These are phyloP conservation scores for Nevesoporus exiguus DNA, from an alignment of 768 basidiomycete genomes.

Conservation along the genomic window DNA sequence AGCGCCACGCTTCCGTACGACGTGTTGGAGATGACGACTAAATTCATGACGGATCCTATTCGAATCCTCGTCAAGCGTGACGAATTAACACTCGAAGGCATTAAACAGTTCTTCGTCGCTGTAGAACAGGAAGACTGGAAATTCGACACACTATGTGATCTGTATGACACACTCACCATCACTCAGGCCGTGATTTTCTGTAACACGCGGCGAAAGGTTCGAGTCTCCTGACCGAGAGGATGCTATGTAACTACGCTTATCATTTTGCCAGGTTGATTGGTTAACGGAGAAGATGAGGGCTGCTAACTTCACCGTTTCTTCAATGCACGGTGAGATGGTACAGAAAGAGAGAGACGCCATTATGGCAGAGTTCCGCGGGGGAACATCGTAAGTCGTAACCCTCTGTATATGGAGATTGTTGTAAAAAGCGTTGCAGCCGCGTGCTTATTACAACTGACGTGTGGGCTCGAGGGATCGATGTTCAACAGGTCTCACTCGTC, in stretches of 20 bases:
- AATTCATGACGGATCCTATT: constrained; percentile 99
- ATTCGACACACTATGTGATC: constrained; percentile 94
- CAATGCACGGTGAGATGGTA: constrained; percentile 95
- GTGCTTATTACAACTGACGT: constrained; percentile 96
- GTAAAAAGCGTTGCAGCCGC: constrained; percentile 48
- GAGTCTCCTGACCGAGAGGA: constrained; percentile 12
- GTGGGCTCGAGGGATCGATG: constrained; percentile 98
- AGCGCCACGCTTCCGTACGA: constrained; percentile 96
- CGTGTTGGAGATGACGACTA: constrained; percentile 97
- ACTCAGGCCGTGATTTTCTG: constrained; percentile 99
- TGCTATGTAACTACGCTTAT: constrained; percentile 5
- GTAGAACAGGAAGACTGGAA: constrained; percentile 99
- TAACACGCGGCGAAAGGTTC: constrained; percentile 93
- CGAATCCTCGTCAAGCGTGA: constrained; percentile 99
- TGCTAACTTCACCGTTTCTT: constrained; percentile 98
- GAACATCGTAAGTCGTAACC: constrained; percentile 66
- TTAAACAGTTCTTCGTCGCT: constrained; percentile 96
- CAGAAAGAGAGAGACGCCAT: constrained; percentile 95
- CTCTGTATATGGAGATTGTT: constrained; percentile 4
- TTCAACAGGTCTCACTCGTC: constrained; percentile 95
- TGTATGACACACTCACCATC: constrained; percentile 98
- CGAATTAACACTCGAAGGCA: constrained; percentile 94
- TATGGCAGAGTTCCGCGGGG: constrained; percentile 94
- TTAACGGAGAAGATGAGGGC: constrained; percentile 97
- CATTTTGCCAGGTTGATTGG: constrained; percentile 78